Base-by-base conservation (phyloP, 768 basidiomycete species). In the Lactarius sanguifluus region DNA sequence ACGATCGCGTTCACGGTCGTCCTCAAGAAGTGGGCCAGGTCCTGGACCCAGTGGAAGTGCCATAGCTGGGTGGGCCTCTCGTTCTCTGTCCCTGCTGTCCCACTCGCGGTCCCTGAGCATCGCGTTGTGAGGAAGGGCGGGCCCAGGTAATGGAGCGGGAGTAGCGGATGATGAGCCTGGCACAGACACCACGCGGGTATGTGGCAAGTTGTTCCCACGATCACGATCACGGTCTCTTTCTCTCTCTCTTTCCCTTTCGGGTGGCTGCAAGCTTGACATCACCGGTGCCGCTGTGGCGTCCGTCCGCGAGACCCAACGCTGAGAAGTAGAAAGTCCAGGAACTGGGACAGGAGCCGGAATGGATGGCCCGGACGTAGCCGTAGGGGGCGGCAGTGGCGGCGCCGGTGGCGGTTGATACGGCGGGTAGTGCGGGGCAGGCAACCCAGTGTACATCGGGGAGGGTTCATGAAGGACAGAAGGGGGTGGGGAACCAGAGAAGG, bases 251-350 rank as follows among this genome's bases (percentile, higher is more conserved):
- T 66, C 65, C n/a, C 65, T 58, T 9, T 66, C 66, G 9, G 61
- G 65, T 3, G 72, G 73, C 64, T 72, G 75, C 52, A 78, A 65
- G 57, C 74, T 73, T 20, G 73, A 73, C 77, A 77, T 77, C 54
- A 74, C 74, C n/a, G 76, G 76, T 13, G 75, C 72, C 36, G 55
- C 57, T 9, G 32, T 41, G 32, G 32, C n/a, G 18, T 64, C 68
- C 41, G 56, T 57, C 54, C 65, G 65, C 9, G 65, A 15, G 13
- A 34, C 57, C 64, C 70, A 69, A 61, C 70, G 70, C 40, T 65
- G 61, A 57, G 70, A 50, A 40, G 66, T 41, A 50, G 72, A 38
- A 47, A 70, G 59, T 20, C 52, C 59, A 25, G 54, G 28, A 64
- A 54, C 67, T 23, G 67, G 66, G 38, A 43, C 57, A 16, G 64